Evolutionary conservation across 2,329 filamentous ascomycete genomes (phyloP).

Genomic region (Hymenoscyphus fructigenus): DNA sequence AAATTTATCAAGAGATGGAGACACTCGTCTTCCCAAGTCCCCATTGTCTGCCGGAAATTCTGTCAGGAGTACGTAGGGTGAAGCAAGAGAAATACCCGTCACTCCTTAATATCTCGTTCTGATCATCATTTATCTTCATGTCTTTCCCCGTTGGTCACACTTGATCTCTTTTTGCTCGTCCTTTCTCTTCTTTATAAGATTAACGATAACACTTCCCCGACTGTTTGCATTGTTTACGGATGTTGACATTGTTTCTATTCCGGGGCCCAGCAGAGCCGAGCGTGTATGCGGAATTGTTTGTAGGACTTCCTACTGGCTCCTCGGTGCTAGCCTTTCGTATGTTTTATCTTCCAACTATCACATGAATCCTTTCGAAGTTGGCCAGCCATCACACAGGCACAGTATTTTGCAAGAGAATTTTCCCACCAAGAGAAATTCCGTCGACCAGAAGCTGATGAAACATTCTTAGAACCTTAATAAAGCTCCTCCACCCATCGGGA

Average conservation of each 20-base stretch:
- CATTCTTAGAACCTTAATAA: background rate
- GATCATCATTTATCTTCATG: background rate
- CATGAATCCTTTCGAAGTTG: background rate
- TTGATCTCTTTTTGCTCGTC: background rate
- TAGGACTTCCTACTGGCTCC: conserved; percentile 6
- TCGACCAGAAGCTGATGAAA: conserved; percentile 4
- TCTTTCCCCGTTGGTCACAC: background rate
- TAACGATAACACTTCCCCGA: background rate
- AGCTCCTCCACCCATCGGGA: background rate
- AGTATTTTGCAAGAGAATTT: conserved; percentile 1
- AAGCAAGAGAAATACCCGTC: background rate
- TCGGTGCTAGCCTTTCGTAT: conserved; percentile 1
- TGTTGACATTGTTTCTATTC: conserved; percentile 11
- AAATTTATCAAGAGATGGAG: background rate
- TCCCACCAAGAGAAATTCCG: background rate
- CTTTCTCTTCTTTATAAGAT: background rate
- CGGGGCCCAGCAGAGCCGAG: conserved; percentile 1
- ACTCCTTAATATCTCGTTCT: background rate
- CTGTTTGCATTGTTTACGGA: conserved; percentile 10
- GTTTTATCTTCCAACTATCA: conserved; percentile 10
- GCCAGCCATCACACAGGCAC: conserved; percentile 4
- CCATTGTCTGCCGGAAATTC: background rate
- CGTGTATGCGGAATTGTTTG: conserved; percentile 12
- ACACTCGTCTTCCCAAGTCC: background rate
- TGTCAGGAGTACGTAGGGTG: background rate